A percentile compares a stretch with the other conserved stretches of the same genome.
Conservation (phyloP, 192 early-diverging fungal genomes). For the Coemansia sp. region DNA sequence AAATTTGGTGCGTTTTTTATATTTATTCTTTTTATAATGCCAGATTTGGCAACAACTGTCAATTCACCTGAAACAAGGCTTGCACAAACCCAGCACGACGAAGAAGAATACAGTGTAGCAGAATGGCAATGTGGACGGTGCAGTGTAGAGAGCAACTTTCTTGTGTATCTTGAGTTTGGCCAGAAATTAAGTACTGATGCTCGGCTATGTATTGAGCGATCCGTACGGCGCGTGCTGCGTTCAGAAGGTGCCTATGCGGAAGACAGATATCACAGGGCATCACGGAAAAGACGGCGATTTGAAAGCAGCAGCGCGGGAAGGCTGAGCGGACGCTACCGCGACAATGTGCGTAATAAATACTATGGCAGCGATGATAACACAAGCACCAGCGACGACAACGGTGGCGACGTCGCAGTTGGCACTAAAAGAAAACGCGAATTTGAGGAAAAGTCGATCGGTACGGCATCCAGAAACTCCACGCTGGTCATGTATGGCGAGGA, state of each 20-base stretch:
- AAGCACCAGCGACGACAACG: neutral
- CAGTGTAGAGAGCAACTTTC: slow-evolving; percentile 19
- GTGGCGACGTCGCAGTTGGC: neutral
- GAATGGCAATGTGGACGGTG: slow-evolving; percentile 14
- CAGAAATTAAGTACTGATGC: neutral
- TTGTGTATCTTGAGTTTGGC: slow-evolving; percentile 37
- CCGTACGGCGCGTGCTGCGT: slow-evolving; percentile 16
- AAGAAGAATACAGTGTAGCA: neutral
- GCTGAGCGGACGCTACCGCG: neutral
- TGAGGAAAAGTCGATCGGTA: neutral
- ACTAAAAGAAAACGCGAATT: neutral
- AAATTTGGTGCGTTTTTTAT: neutral
- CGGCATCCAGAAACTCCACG: neutral
- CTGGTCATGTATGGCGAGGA: slow-evolving; percentile 22
- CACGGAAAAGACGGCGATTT: slow-evolving; percentile 42
- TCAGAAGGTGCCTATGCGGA: neutral
- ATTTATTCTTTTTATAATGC: neutral
- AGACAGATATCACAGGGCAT: neutral
- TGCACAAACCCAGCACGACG: neutral
- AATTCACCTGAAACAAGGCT: neutral
- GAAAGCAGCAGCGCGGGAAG: slow-evolving; percentile 1
- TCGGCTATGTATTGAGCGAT: slow-evolving; percentile 31
- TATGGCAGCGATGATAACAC: neutral
- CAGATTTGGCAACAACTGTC: neutral
- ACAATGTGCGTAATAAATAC: neutral